Evolutionary conservation across 176 grass and related monocot genomes (phyloP), one percentile per base, ranked within the genome.

Genomic region (Melocanna baccifera): DNA sequence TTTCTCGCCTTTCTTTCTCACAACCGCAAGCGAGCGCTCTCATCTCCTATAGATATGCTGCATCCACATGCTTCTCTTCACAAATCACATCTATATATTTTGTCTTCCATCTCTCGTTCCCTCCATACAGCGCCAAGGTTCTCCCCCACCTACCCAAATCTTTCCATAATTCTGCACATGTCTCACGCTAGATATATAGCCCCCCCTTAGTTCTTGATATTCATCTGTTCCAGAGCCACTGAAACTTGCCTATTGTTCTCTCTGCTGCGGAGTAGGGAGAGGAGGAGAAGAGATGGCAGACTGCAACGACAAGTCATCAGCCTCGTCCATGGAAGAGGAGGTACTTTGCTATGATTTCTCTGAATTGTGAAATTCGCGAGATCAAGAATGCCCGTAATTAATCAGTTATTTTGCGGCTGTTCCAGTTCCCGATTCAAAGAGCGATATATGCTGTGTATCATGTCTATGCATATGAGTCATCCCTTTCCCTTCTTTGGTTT

Each of bases 211-310:
- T 39, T 51, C 37, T 18, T 71, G 37, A 6, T 43, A 12, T 46
- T 28, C 20, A 39, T 53, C 12, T 28, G 62, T 66, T 86, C 23
- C 76, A 29, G 43, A 6, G 47, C 20, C n/a, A 4, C 63, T 73
- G n/a, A 41, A 12, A 71, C 9, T 73, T 51, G 29, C 39, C 4
- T 76, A 22, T 20, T 69, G 28, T 77, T 78, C 36, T 75, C 28
- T 75, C 53, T 85, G 67, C 29, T 88, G 81, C 74, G 45, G 12
- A 86, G 51, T 18, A 77, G 81, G 69, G 43, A 77, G 78, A 78
- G 83, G 80, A 89, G 71, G 5, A 22, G n/a, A 36, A 22, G 83
- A 87, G 85, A 95, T 95, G 93, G 87, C 81, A 13, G 88, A 65
- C 81, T 86, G 82, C 90, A 88, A 83, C 40, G 74, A 26, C 75